Base-by-base conservation (phyloP, 2,329 filamentous ascomycete species). In the Pseudogymnoascus destructans region DNA sequence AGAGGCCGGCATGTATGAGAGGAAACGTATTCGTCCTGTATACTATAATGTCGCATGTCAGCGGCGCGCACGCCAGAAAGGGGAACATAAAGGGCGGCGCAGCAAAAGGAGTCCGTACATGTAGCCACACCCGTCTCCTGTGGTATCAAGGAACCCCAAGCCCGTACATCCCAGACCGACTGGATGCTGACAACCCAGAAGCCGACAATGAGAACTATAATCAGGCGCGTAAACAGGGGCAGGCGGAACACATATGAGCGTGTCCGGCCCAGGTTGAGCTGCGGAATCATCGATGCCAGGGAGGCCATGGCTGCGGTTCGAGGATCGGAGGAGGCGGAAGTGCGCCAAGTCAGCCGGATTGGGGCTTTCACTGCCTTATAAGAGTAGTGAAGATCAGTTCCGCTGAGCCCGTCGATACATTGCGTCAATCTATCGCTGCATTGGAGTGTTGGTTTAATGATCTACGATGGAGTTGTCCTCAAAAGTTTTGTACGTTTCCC, bases 1-100 rank as follows among this genome's bases (percentile, higher is more conserved):
- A 75, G 69, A 95, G 79, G 66, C 86, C 86, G 46, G 82, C 72
- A 70, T 98, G 93, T 61, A 96, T 83, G 59, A 98, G 76, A 0
- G 91, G 89, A 68, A 89, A 98, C 0, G 92, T 95, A 69, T 95
- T 96, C 33, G 95, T 79, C 61, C 93, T 85, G 72, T 96, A 92
- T 75, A 95, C 91, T 95, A n/a, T 32, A 19, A 70, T 57, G 19
- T 35, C 49, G 19, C 25, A 19, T 27, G 11, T 64, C 57, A 57
- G 46, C 40, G 8, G 25, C 3, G 21, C 5, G 36, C 55, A 19
- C 7, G 36, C 49, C 52, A 54, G 11, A 35, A 49, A 30, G 46
- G 46, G 25, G 9, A 15, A 11, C 27, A 59, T 42, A 32, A 49
- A 61, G 57, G 35, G 33, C 38, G 27, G 5, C 55, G 55, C 27